phyloP scores from a whole-genome alignment of 208 protist genomes.

The Pavlovales sp. region DNA sequence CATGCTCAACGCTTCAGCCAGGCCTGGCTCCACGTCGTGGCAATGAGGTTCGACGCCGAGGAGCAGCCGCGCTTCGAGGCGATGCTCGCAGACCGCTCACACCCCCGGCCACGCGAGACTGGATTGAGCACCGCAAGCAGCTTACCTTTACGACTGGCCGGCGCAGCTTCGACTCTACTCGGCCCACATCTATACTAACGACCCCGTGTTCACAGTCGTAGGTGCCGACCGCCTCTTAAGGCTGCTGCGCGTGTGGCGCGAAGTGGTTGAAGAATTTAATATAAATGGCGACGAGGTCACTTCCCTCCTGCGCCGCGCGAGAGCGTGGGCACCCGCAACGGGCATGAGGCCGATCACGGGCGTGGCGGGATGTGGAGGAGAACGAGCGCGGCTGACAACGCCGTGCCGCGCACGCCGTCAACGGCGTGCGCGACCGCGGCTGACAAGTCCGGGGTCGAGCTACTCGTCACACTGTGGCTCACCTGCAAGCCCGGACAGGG shows the following conservation, averaged over 20 bases:
- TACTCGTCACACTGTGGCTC: too few relatives aligned
- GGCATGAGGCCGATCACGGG: too few relatives aligned
- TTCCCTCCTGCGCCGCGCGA: too few relatives aligned
- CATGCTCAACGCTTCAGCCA: background rate
- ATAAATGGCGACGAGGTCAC: too few relatives aligned
- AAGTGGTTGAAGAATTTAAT: background rate
- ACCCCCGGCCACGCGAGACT: background rate
- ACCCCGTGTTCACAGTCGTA: background rate
- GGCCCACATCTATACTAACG: background rate
- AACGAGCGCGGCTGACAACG: too few relatives aligned
- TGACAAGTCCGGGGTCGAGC: too few relatives aligned
- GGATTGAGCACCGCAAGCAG: background rate
- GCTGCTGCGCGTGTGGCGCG: background rate
- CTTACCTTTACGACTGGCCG: background rate
- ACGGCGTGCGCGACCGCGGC: too few relatives aligned
- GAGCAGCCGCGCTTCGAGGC: background rate
- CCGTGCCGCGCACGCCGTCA: too few relatives aligned
- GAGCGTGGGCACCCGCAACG: too few relatives aligned
- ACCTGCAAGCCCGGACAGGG: too few relatives aligned
- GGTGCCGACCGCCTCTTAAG: background rate
- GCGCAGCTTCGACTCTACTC: background rate
- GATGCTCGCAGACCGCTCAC: background rate
- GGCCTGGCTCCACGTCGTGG: background rate
- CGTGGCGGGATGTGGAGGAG: too few relatives aligned
- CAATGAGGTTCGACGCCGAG: background rate